phyloP scores from a whole-genome alignment of 1,284 basidiomycete genomes.

The Tetrapyrgos nigripes region DNA sequence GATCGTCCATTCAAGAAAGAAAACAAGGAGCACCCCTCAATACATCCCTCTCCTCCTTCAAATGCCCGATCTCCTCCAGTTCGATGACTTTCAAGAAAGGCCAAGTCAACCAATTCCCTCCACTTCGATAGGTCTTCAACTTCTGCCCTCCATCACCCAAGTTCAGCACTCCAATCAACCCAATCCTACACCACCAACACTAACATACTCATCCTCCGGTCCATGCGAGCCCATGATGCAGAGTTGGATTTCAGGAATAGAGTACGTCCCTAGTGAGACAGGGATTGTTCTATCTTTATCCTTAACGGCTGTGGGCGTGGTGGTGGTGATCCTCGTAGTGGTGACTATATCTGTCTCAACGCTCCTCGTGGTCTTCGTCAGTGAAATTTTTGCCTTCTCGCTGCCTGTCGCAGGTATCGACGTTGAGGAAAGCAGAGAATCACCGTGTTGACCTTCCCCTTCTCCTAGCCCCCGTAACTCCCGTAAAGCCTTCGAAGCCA shows the following conservation, averaged over 20 bases:
- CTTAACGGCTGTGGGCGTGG: not conserved
- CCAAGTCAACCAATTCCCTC: constrained; percentile 68
- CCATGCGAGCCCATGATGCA: constrained; percentile 68
- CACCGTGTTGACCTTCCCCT: no score
- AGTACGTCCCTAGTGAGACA: constrained; percentile 53
- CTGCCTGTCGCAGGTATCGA: no score
- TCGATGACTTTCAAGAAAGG: constrained; percentile 59
- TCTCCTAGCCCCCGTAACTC: no score
- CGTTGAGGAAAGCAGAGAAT: no score
- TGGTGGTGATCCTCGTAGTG: not conserved
- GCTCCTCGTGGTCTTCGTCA: not conserved
- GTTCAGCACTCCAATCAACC: not conserved
- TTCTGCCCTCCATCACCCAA: no score
- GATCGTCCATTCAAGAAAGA: no score
- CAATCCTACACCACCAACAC: constrained; percentile 39
- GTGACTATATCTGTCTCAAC: not conserved
- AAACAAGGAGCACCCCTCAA: no score
- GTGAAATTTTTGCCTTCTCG: no score
- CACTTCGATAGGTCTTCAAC: constrained; percentile 53
- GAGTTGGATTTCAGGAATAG: constrained; percentile 57
- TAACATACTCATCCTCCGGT: constrained; percentile 60
- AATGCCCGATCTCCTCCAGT: constrained; percentile 50
- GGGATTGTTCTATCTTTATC: constrained; percentile 16
- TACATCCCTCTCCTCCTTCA: constrained; percentile 49
- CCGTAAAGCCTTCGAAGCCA: constrained; percentile 38